Evolutionary conservation across 768 basidiomycete genomes (phyloP).

Genomic region (Russula vinacea): DNA sequence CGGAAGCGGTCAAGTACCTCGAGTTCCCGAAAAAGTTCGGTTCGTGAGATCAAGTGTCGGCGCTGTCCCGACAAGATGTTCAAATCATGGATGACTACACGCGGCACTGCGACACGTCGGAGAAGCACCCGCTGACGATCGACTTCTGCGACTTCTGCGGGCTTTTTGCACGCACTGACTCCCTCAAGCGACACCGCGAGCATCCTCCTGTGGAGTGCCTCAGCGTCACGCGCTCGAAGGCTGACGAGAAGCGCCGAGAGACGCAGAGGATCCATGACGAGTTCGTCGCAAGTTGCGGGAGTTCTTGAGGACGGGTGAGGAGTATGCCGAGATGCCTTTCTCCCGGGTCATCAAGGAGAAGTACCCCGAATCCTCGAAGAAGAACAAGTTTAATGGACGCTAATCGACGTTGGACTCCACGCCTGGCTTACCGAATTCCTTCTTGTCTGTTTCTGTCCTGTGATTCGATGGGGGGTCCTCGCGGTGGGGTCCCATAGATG

Average conservation of each 20-base stretch:
- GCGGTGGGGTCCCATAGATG: neutral
- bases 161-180: neutral
- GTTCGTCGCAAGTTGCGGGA: neutral
- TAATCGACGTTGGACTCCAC: no score
- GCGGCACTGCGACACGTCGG: neutral
- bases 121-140: neutral
- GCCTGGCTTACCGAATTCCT: no score
- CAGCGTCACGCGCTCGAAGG: neutral
- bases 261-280: neutral
- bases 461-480: neutral
- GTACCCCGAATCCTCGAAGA: conserved; percentile 1
- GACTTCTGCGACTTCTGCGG: neutral
- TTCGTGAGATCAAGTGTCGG: neutral
- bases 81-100: neutral
- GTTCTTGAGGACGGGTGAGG: neutral
- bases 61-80: neutral
- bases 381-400: neutral
- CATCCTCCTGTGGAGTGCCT: neutral
- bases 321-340: neutral
- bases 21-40: neutral
- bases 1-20: neutral
- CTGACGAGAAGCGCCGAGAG: neutral
- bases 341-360: neutral
- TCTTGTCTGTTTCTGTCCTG: neutral
- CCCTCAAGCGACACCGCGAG: neutral